Conservation (phyloP, 1,284 basidiomycete genomes). For the Heterobasidion occidentale region DNA sequence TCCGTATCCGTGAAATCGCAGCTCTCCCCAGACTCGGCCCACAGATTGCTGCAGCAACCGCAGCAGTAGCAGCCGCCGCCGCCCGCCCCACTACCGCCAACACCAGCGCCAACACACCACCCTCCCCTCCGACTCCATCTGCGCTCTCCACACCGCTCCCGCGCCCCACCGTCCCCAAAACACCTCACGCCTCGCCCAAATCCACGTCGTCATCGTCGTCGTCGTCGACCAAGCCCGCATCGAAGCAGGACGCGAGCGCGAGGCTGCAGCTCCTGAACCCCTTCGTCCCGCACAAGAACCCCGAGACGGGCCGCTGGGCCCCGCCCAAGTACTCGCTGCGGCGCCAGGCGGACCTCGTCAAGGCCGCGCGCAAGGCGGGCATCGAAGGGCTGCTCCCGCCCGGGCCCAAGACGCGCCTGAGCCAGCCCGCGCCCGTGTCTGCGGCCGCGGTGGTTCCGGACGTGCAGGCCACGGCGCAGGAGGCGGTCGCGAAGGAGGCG, state of each 20-base stretch:
- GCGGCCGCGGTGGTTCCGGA: background rate
- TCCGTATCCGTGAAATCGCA: slow-evolving; percentile 22
- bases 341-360: slow-evolving; percentile 70
- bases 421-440: background rate
- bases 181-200: too few species aligned
- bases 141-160: too few species aligned
- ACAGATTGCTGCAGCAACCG: background rate
- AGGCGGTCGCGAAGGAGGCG: slow-evolving; percentile 10
- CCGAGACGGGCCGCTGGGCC: slow-evolving; percentile 56
- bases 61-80: background rate
- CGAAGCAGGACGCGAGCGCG: background rate
- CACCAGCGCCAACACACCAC: background rate
- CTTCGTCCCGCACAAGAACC: slow-evolving; percentile 56
- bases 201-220: too few species aligned
- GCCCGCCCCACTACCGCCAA: background rate
- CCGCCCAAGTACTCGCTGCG: slow-evolving; percentile 64
- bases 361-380: slow-evolving; percentile 49
- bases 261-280: slow-evolving; percentile 37
- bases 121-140: slow-evolving; percentile 3
- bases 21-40: background rate
- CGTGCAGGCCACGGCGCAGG: slow-evolving; percentile 1
- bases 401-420: slow-evolving; percentile 38
- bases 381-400: slow-evolving; percentile 55
- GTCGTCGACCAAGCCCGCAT: background rate
- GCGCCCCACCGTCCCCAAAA: too few species aligned